Conservation (phyloP, 179 eudicot species). For the Silene noctiflora region DNA sequence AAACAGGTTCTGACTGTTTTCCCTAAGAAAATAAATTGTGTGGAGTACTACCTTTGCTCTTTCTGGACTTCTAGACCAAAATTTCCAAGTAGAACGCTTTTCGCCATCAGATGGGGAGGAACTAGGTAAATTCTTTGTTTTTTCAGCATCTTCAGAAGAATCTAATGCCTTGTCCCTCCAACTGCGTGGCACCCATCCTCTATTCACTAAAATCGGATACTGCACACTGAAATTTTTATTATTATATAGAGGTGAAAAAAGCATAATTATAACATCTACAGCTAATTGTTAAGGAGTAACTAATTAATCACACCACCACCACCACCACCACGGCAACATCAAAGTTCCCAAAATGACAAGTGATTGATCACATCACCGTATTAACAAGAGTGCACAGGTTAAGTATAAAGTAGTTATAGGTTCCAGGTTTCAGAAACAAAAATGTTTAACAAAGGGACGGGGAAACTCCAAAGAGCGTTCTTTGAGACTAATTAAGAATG, state of each 20-base stretch:
- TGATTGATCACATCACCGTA: too few species aligned
- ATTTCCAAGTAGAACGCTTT: constrained; percentile 56
- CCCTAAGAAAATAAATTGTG: background rate
- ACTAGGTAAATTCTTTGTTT: constrained; percentile 20
- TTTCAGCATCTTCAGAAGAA: constrained; percentile 35
- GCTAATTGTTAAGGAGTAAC: too few species aligned
- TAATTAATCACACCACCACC: too few species aligned
- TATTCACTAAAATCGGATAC: constrained; percentile 81
- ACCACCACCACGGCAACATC: too few species aligned
- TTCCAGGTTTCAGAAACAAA: constrained; percentile 2
- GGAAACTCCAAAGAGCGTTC: background rate
- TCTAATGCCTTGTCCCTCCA: constrained; percentile 72
- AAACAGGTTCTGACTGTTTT: too few species aligned
- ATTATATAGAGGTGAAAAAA: background rate
- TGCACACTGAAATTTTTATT: constrained; percentile 56
- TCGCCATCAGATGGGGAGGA: constrained; percentile 34
- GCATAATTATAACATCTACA: too few species aligned
- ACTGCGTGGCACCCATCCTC: constrained; percentile 97
- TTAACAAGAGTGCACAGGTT: too few species aligned
- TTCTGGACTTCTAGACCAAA: constrained; percentile 62
- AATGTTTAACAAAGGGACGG: background rate
- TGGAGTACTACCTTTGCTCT: constrained; percentile 36
- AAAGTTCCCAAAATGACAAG: too few species aligned
- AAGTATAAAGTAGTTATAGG: background rate
- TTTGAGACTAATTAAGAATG: background rate